Conservation (phyloP, 495 filamentous ascomycete species). For the Neurospora sublineolata region DNA sequence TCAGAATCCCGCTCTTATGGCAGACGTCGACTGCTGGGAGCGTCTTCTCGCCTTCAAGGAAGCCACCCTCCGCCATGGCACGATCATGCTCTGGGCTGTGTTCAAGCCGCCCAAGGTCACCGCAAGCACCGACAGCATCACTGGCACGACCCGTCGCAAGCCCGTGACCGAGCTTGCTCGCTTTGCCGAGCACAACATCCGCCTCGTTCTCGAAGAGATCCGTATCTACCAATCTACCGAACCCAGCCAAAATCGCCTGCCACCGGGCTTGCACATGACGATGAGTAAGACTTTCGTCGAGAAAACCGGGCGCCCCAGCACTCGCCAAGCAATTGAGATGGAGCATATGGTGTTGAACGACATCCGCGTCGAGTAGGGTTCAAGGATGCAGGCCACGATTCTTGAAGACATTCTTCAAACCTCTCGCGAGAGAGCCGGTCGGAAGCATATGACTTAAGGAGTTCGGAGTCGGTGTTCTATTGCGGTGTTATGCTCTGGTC, state of each 20-base stretch:
- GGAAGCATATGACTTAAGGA: not conserved
- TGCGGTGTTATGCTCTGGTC: not conserved
- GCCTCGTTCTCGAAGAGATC: not conserved
- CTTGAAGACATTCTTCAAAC: not conserved
- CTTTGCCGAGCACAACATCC: not conserved
- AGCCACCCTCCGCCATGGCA: conserved; percentile 9
- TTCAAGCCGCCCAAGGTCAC: not conserved
- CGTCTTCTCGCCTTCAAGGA: conserved; percentile 11
- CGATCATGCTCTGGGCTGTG: conserved; percentile 7
- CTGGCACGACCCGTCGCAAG: not conserved
- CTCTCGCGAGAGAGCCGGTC: not conserved
- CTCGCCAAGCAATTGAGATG: not conserved
- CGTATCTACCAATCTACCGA: not conserved
- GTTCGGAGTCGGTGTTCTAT: not conserved
- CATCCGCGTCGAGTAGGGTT: not conserved
- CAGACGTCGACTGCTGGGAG: not conserved
- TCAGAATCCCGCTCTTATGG: not conserved
- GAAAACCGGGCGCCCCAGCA: not conserved
- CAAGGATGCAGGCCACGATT: not conserved
- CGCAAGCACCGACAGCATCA: not conserved
- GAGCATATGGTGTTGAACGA: not conserved
- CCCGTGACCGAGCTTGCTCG: not conserved
- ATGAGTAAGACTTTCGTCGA: not conserved
- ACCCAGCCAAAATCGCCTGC: not conserved
- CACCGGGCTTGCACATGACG: not conserved